Base-by-base conservation (phyloP, 73 alveolate genomes). In the Uronychia binucleata region DNA sequence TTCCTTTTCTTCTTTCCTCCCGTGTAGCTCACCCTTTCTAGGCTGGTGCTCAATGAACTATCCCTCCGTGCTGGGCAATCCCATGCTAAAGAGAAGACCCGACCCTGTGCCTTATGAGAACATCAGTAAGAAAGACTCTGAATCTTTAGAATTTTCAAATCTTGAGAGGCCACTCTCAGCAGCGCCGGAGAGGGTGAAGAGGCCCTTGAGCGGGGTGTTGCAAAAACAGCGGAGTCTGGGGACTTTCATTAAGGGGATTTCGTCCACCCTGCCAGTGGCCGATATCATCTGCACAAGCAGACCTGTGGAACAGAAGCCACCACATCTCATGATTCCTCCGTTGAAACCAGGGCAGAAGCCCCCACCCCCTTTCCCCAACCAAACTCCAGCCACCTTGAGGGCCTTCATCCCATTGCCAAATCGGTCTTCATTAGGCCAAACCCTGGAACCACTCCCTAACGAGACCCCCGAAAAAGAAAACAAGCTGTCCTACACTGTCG, bases 31-130 rank as follows among this genome's bases (percentile, higher is more conserved):
- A 46, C 19, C 19, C 19, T 46, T 46, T 46, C 67, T 46, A 46
- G 67, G 96, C 28, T 90, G 96, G 96, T 90, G 93, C 60, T 86
- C 93, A 57, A 90, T 90, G 96, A 90, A 90, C 79, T 90, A 90
- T 77, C 89, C 89, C 0, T 31, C 89, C 0, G 57, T 77, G 67
- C 31, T 82, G 14, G 26, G 34, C 11, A 82, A 82, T 67, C 89
- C 89, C 13, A 57, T 82, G 83, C 59, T 82, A 26, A 74, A 34
- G 34, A 59, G 80, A 57, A 60, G 80, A 74, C 82, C 82, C 1
- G 78, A 82, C 60, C 77, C 33, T 19, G 0, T 33, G 31, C 34
- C 77, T 1, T 35, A 78, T 13, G 79, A 74, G 26, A 19, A 33
- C 1, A 74, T 46, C 19, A 46, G 67, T 46, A 46, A 46, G 67